Percentiles rank a stretch among this genome's conserved stretches.
Evolutionary conservation across 495 filamentous ascomycete genomes (phyloP).

Genomic region (Penicillium steckii): DNA sequence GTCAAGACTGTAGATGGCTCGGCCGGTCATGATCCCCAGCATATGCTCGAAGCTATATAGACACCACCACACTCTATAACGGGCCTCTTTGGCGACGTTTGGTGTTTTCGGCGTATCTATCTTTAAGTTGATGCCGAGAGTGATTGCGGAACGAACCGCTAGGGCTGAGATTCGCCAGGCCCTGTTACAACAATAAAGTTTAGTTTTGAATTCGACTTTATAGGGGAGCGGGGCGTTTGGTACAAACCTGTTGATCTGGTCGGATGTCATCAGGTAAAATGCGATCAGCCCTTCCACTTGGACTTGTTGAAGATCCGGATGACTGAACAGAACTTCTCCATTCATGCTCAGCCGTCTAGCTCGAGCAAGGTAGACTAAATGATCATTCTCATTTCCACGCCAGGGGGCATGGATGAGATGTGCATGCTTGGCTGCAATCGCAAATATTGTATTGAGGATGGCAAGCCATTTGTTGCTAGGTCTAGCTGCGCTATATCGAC

Average conservation of each 20-base stretch:
- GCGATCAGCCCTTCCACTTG: slow-evolving; percentile 54
- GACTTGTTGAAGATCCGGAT: slow-evolving; percentile 55
- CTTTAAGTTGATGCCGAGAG: slow-evolving; percentile 65
- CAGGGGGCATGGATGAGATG: slow-evolving; percentile 44
- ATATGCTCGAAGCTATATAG: slow-evolving; percentile 59
- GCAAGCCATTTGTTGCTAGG: slow-evolving; percentile 51
- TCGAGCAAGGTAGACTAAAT: slow-evolving; percentile 54
- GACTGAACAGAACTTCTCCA: slow-evolving; percentile 43
- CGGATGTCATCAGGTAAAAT: slow-evolving; percentile 55
- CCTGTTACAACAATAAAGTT: slow-evolving; percentile 29
- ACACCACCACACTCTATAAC: slow-evolving; percentile 65
- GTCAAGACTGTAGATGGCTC: slow-evolving; percentile 50
- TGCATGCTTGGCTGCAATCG: slow-evolving; percentile 55
- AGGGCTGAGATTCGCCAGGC: slow-evolving; percentile 62
- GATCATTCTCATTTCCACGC: slow-evolving; percentile 44
- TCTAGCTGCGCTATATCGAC: slow-evolving; percentile 18
- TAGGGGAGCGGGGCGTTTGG: too few species aligned
- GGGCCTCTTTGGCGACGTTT: slow-evolving; percentile 55
- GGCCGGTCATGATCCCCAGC: slow-evolving; percentile 61
- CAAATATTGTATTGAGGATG: slow-evolving; percentile 61
- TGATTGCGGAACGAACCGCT: slow-evolving; percentile 58
- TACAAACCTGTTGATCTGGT: slow-evolving; percentile 57
- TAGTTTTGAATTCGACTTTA: not conserved
- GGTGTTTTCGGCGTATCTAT: slow-evolving; percentile 49
- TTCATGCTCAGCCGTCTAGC: slow-evolving; percentile 53